Evolutionary conservation across 768 basidiomycete species (phyloP).

Genomic region (Xerocomus brunneocitrinus): DNA sequence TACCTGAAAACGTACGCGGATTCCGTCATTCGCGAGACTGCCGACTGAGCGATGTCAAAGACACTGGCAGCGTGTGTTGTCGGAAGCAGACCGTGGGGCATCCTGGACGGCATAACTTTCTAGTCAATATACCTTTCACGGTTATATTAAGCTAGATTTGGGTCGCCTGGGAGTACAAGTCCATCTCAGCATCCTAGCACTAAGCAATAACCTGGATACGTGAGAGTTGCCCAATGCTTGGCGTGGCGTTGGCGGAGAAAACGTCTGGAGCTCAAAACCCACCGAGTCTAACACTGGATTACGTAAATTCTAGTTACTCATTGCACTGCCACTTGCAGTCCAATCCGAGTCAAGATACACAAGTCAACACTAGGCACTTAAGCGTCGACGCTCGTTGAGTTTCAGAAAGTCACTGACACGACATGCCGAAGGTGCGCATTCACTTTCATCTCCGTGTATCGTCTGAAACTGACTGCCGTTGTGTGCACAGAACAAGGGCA

Average conservation of each 20-base stretch:
- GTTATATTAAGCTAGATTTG: neutral
- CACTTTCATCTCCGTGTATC: neutral
- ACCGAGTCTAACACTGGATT: neutral
- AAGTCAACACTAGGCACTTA: too few species aligned
- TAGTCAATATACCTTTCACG: neutral
- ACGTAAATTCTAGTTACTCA: constrained; percentile 1
- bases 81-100: neutral
- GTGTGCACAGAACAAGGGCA: constrained; percentile 25
- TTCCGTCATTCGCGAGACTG: neutral
- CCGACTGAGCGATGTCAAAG: neutral
- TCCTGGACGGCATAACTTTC: neutral
- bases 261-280: neutral
- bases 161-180: neutral
- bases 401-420: neutral
- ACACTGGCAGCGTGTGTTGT: neutral
- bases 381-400: neutral
- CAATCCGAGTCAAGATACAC: neutral
- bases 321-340: constrained; percentile 8
- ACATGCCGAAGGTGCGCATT: constrained; percentile 25
- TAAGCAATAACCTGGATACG: neutral
- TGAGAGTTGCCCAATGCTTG: neutral
- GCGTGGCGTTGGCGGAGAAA: neutral
- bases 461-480: neutral
- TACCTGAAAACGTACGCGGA: neutral
- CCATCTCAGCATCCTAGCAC: neutral